Evolutionary conservation across 805 yeast genomes (phyloP).

Genomic region (Kuraishia piskuri): DNA sequence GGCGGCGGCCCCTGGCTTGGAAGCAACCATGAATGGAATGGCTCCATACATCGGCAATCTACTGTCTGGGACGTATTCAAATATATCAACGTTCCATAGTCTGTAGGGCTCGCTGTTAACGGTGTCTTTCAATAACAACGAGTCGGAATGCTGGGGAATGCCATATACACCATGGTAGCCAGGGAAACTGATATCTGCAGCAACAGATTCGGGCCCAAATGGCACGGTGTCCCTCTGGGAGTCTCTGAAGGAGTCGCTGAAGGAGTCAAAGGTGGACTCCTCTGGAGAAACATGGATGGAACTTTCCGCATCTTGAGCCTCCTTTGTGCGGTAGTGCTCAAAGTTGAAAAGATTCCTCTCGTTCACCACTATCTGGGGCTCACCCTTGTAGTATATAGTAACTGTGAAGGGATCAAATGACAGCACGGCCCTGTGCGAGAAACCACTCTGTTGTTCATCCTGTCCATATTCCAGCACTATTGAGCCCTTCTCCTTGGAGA

Average conservation of each 20-base stretch:
- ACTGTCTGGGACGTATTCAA: constrained; percentile 82
- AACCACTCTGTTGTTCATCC: constrained; percentile 11
- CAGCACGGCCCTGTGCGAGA: constrained; percentile 31
- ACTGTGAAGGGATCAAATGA: constrained; percentile 40
- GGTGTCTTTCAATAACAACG: constrained; percentile 68
- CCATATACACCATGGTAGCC: constrained; percentile 70
- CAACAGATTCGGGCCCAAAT: constrained; percentile 86
- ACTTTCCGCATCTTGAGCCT: constrained; percentile 24
- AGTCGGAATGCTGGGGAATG: constrained; percentile 94
- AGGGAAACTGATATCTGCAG: constrained; percentile 60
- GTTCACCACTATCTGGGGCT: constrained; percentile 50
- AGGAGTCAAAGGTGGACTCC: constrained; percentile 61
- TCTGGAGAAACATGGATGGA: constrained; percentile 38
- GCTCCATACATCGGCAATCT: constrained; percentile 92
- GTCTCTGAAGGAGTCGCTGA: constrained; percentile 65
- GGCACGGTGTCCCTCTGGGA: constrained; percentile 57
- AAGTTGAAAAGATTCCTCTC: constrained; percentile 62
- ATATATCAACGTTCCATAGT: constrained; percentile 86
- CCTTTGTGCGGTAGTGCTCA: constrained; percentile 67
- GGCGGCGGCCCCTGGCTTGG: constrained; percentile 43
- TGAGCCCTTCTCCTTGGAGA: constrained; percentile 13
- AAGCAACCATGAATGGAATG: constrained; percentile 79
- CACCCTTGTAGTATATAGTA: constrained; percentile 34
- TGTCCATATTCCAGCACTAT: constrained; percentile 27
- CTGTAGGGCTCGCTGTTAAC: constrained; percentile 65